Base-by-base conservation (phyloP, 176 grass and related monocot genomes). In the Aegilops tauschii region DNA sequence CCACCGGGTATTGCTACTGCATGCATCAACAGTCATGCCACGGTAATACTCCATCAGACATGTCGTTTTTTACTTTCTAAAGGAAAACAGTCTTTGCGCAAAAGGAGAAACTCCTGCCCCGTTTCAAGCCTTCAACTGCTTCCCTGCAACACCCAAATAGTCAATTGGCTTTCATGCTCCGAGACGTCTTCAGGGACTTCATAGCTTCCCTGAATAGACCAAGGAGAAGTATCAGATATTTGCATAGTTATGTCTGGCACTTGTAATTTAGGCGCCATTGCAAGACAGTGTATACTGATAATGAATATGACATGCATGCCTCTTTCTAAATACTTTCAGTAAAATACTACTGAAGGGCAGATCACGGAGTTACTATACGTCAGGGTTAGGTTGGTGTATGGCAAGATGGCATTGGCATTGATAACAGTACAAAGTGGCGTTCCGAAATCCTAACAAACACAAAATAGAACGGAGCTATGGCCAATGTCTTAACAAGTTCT, bases 101-200 rank as follows among this genome's bases (percentile, higher is more conserved):
- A 73, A 44, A 7, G 11, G 5, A 45, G 70, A 73, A 45, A 73
- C 5, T 4, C 36, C 20, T 69, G 13, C 18, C 29, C 47, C 14
- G 0, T 50, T 50, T 50, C 30, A 3, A 44, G 23, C 5, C 25
- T 73, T 12, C 39, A 73, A 73, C 39, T 45, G 39, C 14, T 45
- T 73, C 39, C 12, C 25, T 78, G 25, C 36, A 84, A 59, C 25
- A 64, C 23, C 9, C 31, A 7, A 29, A 32, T 25, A 49, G 39
- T 65, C 39, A 65, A 28, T 47, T 45, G 29, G 10, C 61, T 45
- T 16, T 74, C 13, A 23, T 75, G 27, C 70, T 31, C 32, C 13
- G 8, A 49, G 70, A 65, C 21, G 2, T 18, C 83, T 76, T 84
- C 82, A 64, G 25, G 82, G 28, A 84, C 42, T 50, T 71, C 27